Conservation (phyloP, 2,329 filamentous ascomycete species). For the Apiospora sp. region DNA sequence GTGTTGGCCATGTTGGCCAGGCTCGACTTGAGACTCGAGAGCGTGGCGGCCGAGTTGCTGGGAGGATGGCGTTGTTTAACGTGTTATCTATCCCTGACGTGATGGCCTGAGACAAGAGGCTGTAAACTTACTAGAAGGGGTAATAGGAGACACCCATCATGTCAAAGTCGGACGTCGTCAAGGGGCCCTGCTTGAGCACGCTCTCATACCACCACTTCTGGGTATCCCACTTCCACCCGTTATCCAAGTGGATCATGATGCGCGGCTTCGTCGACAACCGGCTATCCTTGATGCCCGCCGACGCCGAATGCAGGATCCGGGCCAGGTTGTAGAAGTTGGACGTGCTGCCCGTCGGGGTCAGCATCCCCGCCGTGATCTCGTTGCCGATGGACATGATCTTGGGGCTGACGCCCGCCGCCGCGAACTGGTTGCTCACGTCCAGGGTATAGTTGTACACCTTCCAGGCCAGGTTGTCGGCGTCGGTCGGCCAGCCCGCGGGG, state of each 20-base stretch:
- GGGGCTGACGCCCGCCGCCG: constrained; percentile 60
- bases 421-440: constrained; percentile 67
- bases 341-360: constrained; percentile 70
- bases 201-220: constrained; percentile 72
- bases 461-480: constrained; percentile 65
- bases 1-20: constrained; percentile 65
- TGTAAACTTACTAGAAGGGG: constrained; percentile 65
- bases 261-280: constrained; percentile 63
- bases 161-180: constrained; percentile 67
- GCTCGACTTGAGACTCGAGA: constrained; percentile 62
- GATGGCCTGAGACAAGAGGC: neutral
- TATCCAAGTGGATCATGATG: constrained; percentile 79
- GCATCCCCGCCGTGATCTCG: constrained; percentile 72
- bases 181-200: constrained; percentile 59
- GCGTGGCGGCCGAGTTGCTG: constrained; percentile 61
- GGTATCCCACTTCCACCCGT: constrained; percentile 75
- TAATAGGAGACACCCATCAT: constrained; percentile 78
- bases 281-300: constrained; percentile 71
- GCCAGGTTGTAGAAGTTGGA: constrained; percentile 67
- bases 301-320: constrained; percentile 68
- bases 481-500: constrained; percentile 69
- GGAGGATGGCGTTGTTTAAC: constrained; percentile 27
- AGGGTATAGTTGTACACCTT: constrained; percentile 75
- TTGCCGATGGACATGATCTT: constrained; percentile 76
- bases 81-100: constrained; percentile 4